Base-by-base conservation (phyloP, 2,329 filamentous ascomycete genomes). In the Harringtonia lauricola region DNA sequence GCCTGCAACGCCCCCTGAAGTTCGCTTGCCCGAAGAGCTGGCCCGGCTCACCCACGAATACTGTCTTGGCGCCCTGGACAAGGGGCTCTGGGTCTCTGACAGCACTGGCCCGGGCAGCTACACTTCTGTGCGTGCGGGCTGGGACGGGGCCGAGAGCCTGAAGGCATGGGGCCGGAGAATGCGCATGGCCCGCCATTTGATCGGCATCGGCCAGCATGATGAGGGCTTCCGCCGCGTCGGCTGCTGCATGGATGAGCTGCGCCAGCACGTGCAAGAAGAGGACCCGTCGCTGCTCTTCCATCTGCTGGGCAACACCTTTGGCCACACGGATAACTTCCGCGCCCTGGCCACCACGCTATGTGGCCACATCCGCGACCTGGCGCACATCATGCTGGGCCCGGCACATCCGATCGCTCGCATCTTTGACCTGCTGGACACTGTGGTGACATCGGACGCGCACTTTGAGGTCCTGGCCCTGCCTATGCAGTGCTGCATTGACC, bases 221-320 rank as follows among this genome's bases (percentile, higher is more conserved):
- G 49, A 51, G 15, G 51, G 49, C 1, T 53, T 56, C 18, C 36
- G 28, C 5, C 44, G 50, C 14, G 45, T 55, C 33, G 50, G 53
- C 48, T 24, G 17, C 14, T 47, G 49, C 35, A 47, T 57, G 39
- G 54, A 57, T 43, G 42, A 51, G 36, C 46, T 57, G 18, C 46
- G 44, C 8, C 47, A 49, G 46, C 45, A 54, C 34, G 37, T 57
- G 26, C 41, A 39, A 13, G 53, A 55, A 19, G 47, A 56, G 36
- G 55, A 56, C 38, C 49, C 47, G 17, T 36, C 51, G 8, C 43
- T 56, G 22, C 49, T 57, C 35, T 54, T 49, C 33, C 47, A 53
- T 29, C 37, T 56, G 30, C 44, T 49, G 10, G 39, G 36, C 42
- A 47, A 45, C 42, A 48, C 45, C 15, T 39, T 46, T 34, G 45